These are phyloP conservation scores for Chaetomium olivaceum DNA, from an alignment of 2,329 filamentous ascomycete species.

Conservation along the genomic window DNA sequence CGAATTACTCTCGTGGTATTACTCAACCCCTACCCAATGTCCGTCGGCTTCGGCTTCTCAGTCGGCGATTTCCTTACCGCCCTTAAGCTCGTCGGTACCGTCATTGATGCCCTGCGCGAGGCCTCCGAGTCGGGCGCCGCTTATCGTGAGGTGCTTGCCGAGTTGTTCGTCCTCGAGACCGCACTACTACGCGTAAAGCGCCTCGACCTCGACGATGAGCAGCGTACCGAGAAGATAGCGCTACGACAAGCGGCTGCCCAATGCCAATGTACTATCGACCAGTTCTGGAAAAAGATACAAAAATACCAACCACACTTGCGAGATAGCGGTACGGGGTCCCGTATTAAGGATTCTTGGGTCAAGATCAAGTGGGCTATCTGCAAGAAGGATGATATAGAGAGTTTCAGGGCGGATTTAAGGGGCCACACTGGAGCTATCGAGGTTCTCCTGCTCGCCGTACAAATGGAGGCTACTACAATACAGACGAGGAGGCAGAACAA, in stretches of 20 bases:
- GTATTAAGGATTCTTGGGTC: background rate
- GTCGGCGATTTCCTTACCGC: background rate
- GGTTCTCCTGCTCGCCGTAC: background rate
- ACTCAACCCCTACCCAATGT: background rate
- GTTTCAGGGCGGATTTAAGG: background rate
- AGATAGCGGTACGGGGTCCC: background rate
- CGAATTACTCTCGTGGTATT: background rate
- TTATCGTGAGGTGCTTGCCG: background rate
- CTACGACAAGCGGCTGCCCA: background rate
- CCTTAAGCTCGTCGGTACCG: background rate
- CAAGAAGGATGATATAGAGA: background rate
- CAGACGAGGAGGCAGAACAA: background rate
- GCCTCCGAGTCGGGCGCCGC: background rate
- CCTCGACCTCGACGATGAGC: background rate
- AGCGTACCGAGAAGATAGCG: background rate
- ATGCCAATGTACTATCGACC: background rate
- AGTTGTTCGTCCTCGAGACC: background rate
- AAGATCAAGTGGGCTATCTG: background rate
- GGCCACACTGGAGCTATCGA: background rate
- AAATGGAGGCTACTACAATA: background rate
- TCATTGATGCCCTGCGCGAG: background rate
- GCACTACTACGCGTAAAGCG: background rate
- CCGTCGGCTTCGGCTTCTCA: background rate
- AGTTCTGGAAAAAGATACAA: background rate
- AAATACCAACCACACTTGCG: background rate